Base-by-base conservation (phyloP, 371 early-diverging fungal species). In the Mortierella sp. region DNA sequence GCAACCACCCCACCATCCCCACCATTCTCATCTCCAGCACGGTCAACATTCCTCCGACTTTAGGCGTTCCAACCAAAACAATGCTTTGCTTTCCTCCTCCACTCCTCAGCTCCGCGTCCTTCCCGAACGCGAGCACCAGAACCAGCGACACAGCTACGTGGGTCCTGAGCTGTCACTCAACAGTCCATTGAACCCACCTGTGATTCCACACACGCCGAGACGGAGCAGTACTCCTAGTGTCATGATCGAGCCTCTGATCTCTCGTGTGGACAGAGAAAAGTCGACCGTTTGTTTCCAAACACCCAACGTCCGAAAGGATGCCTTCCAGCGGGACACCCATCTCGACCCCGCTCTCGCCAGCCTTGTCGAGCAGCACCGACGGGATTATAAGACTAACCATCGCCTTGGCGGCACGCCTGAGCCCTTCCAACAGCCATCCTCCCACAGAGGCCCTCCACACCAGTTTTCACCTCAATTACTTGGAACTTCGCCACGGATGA, bases 281-380 rank as follows among this genome's bases (percentile, higher is more conserved):
- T 69, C 73, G 1, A 69, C 80, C 1, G 58, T 73, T 12, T 79
- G 80, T 50, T 79, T 79, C 61, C 80, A 79, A 61, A 14, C 47
- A 5, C 58, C 72, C 16, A 18, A 52, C 0, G 37, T 45, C 43
- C 50, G 21, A 45, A 58, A 50, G 21, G 80, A 69, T 12, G 47
- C 68, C 2, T 63, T 64, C 57, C 56, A 60, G 19, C 64, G 68
- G 15, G 77, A 71, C 19, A 26, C 51, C 12, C 66, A 66, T 46
- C 21, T 75, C 50, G 72, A 71, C 45, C 71, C 76, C 43, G 67
- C 53, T 11, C 25, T 76, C n/a, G 66, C 76, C 4, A 63, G 18
- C 29, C 65, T 76, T 5, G 72, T 58, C 9, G 72, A 76, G 59
- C 77, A 68, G 30, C 77, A 76, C 48, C 77, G 77, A 16, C 64